Evolutionary conservation across 495 filamentous ascomycete genomes (phyloP).

Genomic region (Lindgomyces ingoldianus): DNA sequence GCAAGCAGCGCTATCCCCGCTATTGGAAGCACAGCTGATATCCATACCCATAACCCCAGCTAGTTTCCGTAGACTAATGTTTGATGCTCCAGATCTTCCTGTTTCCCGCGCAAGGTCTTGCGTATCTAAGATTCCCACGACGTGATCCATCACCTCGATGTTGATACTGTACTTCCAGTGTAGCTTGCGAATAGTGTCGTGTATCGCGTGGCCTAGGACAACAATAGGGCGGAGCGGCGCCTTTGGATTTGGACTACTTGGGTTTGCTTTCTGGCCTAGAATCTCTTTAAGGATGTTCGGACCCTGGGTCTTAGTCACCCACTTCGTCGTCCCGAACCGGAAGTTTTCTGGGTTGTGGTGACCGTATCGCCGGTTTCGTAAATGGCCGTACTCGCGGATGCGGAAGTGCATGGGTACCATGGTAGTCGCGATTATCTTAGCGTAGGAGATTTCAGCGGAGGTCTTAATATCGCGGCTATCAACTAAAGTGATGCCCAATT

Average conservation of each 20-base stretch:
- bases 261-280: background rate
- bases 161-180: background rate
- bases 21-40: background rate
- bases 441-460: too few relatives aligned
- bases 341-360: background rate
- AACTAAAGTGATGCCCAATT: too few relatives aligned
- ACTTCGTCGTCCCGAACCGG: background rate
- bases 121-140: background rate
- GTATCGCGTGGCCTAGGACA: background rate
- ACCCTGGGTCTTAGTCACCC: background rate
- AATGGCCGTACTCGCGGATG: background rate
- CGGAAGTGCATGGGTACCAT: background rate
- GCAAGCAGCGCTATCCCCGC: background rate
- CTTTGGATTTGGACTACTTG: background rate
- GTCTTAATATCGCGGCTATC: too few relatives aligned
- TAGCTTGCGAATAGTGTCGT: background rate
- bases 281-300: background rate
- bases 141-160: background rate
- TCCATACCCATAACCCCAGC: background rate
- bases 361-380: background rate
- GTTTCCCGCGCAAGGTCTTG: background rate
- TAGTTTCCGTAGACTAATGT: background rate
- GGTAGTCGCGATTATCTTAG: background rate
- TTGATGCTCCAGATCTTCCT: background rate
- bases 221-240: background rate